phyloP scores from a whole-genome alignment of 805 yeast species.

The Kluyveromyces lactis region DNA sequence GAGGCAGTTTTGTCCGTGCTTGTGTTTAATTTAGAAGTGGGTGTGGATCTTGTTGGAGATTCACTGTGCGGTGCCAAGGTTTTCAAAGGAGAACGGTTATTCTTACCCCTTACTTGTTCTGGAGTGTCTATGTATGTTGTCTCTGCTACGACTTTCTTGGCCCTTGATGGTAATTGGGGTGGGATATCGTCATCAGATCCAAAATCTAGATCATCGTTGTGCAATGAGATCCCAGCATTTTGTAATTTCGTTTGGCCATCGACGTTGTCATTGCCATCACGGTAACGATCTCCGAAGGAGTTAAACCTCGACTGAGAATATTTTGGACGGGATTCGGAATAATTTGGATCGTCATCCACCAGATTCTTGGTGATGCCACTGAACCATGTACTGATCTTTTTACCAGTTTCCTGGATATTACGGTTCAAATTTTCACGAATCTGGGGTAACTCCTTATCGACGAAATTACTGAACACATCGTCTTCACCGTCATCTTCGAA shows the following conservation, averaged over 20 bases:
- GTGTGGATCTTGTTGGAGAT: neutral
- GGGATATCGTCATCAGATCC: slow-evolving; percentile 27
- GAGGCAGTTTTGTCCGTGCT: neutral
- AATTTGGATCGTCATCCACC: slow-evolving; percentile 14
- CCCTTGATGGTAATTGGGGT: slow-evolving; percentile 26
- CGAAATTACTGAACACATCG: slow-evolving; percentile 50
- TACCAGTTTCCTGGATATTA: slow-evolving; percentile 74
- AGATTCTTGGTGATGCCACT: slow-evolving; percentile 38
- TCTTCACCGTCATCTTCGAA: slow-evolving; percentile 36
- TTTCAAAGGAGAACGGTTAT: slow-evolving; percentile 1
- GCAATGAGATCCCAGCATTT: slow-evolving; percentile 25
- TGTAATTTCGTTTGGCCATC: slow-evolving; percentile 15
- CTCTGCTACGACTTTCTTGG: slow-evolving; percentile 20
- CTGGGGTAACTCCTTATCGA: slow-evolving; percentile 46
- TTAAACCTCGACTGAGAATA: slow-evolving; percentile 20
- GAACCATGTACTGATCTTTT: slow-evolving; percentile 72
- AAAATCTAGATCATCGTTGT: slow-evolving; percentile 17
- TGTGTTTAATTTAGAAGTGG: neutral
- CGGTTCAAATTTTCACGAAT: slow-evolving; percentile 59
- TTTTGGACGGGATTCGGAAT: slow-evolving; percentile 2
- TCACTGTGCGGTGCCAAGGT: slow-evolving; percentile 3
- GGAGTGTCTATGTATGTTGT: slow-evolving; percentile 28
- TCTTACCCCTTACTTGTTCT: slow-evolving; percentile 8
- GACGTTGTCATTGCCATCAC: slow-evolving; percentile 22
- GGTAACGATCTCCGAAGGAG: slow-evolving; percentile 26